phyloP scores from a whole-genome alignment of 768 basidiomycete species.

The Coprinopsis cinerea region DNA sequence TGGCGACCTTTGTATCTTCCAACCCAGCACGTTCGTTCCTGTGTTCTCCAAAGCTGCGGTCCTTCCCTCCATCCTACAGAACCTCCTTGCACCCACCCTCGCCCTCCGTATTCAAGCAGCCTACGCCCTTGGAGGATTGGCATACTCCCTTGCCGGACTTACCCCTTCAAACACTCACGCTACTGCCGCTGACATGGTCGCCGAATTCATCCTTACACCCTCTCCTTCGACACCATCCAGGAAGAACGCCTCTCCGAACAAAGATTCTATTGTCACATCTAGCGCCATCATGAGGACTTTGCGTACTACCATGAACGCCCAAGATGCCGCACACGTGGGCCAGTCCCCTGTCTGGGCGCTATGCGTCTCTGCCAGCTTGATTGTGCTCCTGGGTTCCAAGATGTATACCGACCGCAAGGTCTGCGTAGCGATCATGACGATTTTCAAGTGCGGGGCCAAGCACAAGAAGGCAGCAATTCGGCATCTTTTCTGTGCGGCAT shows the following conservation, averaged over 20 bases:
- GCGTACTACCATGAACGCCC: slow-evolving; percentile 50
- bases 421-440: slow-evolving; percentile 39
- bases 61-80: slow-evolving; percentile 56
- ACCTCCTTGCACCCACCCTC: slow-evolving; percentile 59
- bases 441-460: slow-evolving; percentile 51
- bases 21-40: slow-evolving; percentile 64
- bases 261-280: slow-evolving; percentile 22
- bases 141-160: slow-evolving; percentile 43
- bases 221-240: slow-evolving; percentile 31
- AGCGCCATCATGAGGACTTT: slow-evolving; percentile 58
- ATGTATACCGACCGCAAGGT: slow-evolving; percentile 40
- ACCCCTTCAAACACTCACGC: slow-evolving; percentile 44
- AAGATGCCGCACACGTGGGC: slow-evolving; percentile 54
- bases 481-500: slow-evolving; percentile 52
- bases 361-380: slow-evolving; percentile 56
- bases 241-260: slow-evolving; percentile 17
- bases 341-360: slow-evolving; percentile 79
- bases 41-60: slow-evolving; percentile 40
- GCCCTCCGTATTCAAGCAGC: slow-evolving; percentile 67
- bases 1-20: slow-evolving; percentile 58
- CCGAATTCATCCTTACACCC: slow-evolving; percentile 39
- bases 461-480: slow-evolving; percentile 63
- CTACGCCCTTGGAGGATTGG: slow-evolving; percentile 69
- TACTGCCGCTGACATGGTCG: slow-evolving; percentile 45
- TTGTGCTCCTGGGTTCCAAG: slow-evolving; percentile 58